A percentile compares a stretch with the other conserved stretches of the same genome.
These are phyloP conservation scores for Glycine soja DNA, from an alignment of 306 rosid genomes.

Conservation along the genomic window DNA sequence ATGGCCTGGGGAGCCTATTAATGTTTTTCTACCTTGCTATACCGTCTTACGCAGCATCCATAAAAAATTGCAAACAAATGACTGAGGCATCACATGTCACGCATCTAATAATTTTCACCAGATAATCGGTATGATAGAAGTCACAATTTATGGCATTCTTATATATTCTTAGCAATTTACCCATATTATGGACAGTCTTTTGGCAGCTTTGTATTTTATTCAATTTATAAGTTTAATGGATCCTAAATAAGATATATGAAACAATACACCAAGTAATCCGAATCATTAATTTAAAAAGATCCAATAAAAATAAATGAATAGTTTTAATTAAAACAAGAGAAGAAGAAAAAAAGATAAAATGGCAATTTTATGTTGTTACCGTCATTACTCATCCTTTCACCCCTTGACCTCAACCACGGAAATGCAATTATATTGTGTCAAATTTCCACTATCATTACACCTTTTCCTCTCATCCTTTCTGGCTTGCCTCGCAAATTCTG, in stretches of 20 bases:
- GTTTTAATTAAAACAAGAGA: background rate
- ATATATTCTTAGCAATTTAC: background rate
- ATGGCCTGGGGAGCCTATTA: too few relatives aligned
- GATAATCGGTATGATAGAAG: background rate
- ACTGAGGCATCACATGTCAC: background rate
- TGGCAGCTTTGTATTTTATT: background rate
- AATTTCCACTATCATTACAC: background rate
- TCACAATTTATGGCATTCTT: background rate
- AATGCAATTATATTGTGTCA: background rate
- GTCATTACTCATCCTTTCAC: background rate
- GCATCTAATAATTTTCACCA: background rate
- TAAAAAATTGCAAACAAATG: background rate
- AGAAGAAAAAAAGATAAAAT: background rate
- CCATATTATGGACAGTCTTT: background rate
- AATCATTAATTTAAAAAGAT: background rate
- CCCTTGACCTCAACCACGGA: background rate
- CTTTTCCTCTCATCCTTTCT: background rate
- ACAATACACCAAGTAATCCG: background rate
- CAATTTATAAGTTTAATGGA: background rate
- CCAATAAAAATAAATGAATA: background rate
- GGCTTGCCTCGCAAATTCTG: too few relatives aligned
- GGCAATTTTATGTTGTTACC: too few relatives aligned
- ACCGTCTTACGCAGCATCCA: too few relatives aligned
- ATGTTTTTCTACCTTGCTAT: too few relatives aligned
- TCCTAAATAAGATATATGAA: background rate